These are phyloP conservation scores for Mycena olivaceomarginata DNA, from an alignment of 768 basidiomycete species.

Conservation along the genomic window DNA sequence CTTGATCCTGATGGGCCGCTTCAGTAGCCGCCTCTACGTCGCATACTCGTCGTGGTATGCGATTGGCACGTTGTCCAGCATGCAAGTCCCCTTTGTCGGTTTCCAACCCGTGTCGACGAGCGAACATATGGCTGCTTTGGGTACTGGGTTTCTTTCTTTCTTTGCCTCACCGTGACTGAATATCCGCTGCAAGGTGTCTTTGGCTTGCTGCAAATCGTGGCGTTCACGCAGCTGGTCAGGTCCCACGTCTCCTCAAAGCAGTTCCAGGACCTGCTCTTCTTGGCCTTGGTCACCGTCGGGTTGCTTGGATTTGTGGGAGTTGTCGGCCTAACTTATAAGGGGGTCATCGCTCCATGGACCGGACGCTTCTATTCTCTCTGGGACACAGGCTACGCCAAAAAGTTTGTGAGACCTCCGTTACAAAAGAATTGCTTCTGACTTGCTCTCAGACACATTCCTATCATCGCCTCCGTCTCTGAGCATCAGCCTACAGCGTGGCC, in stretches of 20 bases:
- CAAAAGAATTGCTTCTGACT: conserved; percentile 33
- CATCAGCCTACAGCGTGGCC: conserved; percentile 99
- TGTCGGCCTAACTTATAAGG: conserved; percentile 90
- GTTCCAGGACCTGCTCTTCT: conserved; percentile 88
- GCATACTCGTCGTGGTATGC: conserved; percentile 99
- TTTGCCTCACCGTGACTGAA: conserved; percentile 29
- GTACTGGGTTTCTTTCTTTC: conserved; percentile 61
- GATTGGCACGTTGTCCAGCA: conserved; percentile 96
- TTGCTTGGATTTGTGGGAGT: conserved; percentile 84
- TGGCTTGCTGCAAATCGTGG: conserved; percentile 96
- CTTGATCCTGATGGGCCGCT: conserved; percentile 97
- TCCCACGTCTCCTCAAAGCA: conserved; percentile 94
- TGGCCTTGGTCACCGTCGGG: conserved; percentile 81
- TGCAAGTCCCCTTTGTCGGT: conserved; percentile 99
- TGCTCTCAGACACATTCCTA: conserved; percentile 87
- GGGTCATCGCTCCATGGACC: conserved; percentile 99
- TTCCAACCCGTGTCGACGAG: conserved; percentile 98
- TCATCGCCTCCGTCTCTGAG: conserved; percentile 99
- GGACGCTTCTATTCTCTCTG: conserved; percentile 99
- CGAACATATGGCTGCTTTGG: conserved; percentile 99
- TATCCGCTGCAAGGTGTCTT: conserved; percentile 82
- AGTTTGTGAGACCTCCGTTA: conserved; percentile 68
- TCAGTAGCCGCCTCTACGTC: conserved; percentile 92
- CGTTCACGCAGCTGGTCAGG: conserved; percentile 93
- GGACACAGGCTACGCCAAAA: conserved; percentile 99